Base-by-base conservation (phyloP, 1,284 basidiomycete species). In the Ustilago bromivora region DNA sequence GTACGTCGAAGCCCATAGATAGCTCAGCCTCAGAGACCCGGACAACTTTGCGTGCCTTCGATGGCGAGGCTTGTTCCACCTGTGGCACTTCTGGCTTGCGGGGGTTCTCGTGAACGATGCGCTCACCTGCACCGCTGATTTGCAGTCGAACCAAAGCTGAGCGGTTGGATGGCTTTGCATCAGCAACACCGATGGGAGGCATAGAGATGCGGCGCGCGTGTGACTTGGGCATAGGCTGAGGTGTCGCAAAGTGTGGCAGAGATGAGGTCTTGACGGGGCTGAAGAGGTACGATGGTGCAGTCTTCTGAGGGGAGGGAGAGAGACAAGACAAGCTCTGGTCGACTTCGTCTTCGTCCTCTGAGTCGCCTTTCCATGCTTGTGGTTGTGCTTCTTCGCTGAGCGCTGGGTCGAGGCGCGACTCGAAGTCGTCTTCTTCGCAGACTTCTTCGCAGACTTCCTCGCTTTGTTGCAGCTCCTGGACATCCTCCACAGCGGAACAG, bases 331-430 rank as follows among this genome's bases (percentile, higher is more conserved):
- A 59, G 40, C 76, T 78, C 19, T 73, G 63, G 51, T 78, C 76
- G 15, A 78, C 71, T 66, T 74, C 71, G 46, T 74, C 76, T 43
- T 78, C 76, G 43, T 78, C 75, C 0, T 77, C 71, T 2, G 71
- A 69, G 7, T 51, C 51, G 43, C 63, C 69, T 28, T 57, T 61
- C 62, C 71, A 73, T 12, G 47, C 19, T 32, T 66, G 57, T 3
- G 28, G 57, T 32, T 57, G 53, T 23, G 60, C 61, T 49, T 65
- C 71, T 23, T 63, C 53, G 41, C 49, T 58, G 3, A 61, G 40
- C 7, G 63, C 62, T 19, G 66, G 71, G 57, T 73, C 71, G 31
- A 61, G 71, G 35, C 41, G 54, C 23, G 65, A 41, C 17, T 68
- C 66, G 31, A 73, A 68, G 36, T 66, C 66, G 5, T 34, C 41